Conservation (phyloP, 208 protist genomes). For the Crithidia sp. region DNA sequence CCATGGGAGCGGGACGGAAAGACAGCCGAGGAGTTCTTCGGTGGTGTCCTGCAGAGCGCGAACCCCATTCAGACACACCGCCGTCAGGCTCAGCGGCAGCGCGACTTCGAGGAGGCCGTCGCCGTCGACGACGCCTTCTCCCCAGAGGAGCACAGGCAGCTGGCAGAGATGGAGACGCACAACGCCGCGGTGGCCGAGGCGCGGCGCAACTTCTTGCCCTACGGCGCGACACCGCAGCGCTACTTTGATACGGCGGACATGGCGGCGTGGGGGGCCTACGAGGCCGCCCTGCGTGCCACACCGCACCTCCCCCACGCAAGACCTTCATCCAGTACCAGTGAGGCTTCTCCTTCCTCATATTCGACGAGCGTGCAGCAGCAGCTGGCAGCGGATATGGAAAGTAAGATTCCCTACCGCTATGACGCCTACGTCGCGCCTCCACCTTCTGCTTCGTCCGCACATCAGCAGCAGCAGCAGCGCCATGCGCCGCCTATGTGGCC, state of each 20-base stretch:
- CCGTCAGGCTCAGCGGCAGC: conserved; percentile 34
- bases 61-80: conserved; percentile 72
- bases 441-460: not conserved
- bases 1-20: conserved; percentile 88
- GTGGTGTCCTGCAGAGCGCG: conserved; percentile 60
- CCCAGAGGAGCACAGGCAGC: conserved; percentile 49
- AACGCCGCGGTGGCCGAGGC: conserved; percentile 47
- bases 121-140: conserved; percentile 32
- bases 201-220: conserved; percentile 76
- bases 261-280: conserved; percentile 84
- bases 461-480: not conserved
- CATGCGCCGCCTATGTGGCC: conserved; percentile 50
- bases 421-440: conserved; percentile 38
- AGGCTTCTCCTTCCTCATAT: conserved; percentile 25
- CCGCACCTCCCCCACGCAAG: not conserved
- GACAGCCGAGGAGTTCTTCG: conserved; percentile 82
- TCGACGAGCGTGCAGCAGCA: conserved; percentile 48
- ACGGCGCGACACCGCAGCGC: conserved; percentile 60
- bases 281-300: conserved; percentile 20
- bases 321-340: not conserved
- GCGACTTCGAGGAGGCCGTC: conserved; percentile 34
- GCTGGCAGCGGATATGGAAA: conserved; percentile 56
- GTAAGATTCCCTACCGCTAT: conserved; percentile 84
- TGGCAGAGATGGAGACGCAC: conserved; percentile 56
- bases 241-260: conserved; percentile 75